Conservation (phyloP, 2,329 filamentous ascomycete species). For the Hypoxylon sp. region DNA sequence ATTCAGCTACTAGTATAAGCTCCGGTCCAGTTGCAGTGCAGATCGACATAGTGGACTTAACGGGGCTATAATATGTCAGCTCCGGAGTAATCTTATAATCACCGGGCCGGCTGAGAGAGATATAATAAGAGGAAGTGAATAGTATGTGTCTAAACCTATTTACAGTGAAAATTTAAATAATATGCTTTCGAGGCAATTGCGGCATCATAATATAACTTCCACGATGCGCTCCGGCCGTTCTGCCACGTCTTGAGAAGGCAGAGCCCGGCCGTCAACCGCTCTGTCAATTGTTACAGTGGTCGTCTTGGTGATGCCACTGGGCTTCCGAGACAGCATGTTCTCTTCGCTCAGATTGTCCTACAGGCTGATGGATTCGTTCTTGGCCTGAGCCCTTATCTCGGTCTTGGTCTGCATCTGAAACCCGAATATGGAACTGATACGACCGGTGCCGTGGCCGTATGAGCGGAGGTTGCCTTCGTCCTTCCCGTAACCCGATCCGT, state of each 20-base stretch:
- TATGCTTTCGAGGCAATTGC: too few relatives aligned
- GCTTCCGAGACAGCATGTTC: conserved; percentile 4
- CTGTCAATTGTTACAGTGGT: conserved; percentile 26
- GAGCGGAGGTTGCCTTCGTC: conserved; percentile 30
- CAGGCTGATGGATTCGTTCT: not conserved
- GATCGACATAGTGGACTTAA: conserved; percentile 1
- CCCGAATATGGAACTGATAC: conserved; percentile 47
- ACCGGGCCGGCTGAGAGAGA: too few relatives aligned
- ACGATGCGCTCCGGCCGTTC: not conserved
- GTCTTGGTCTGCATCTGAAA: conserved; percentile 3
- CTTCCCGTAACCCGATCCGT: conserved; percentile 41
- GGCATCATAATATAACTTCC: conserved; percentile 10
- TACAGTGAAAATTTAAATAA: too few relatives aligned
- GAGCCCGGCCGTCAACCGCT: not conserved
- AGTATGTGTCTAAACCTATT: too few relatives aligned
- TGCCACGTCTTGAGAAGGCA: not conserved
- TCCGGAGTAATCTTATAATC: too few relatives aligned
- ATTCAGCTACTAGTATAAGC: not conserved
- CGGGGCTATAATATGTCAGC: not conserved
- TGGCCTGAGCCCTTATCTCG: not conserved
- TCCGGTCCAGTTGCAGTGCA: not conserved
- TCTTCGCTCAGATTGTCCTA: conserved; percentile 17
- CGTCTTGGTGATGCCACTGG: conserved; percentile 28
- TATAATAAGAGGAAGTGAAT: too few relatives aligned
- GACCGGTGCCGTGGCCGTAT: conserved; percentile 37